These are phyloP conservation scores for Tilletia indica DNA, from an alignment of 1,284 basidiomycete species.

Conservation along the genomic window DNA sequence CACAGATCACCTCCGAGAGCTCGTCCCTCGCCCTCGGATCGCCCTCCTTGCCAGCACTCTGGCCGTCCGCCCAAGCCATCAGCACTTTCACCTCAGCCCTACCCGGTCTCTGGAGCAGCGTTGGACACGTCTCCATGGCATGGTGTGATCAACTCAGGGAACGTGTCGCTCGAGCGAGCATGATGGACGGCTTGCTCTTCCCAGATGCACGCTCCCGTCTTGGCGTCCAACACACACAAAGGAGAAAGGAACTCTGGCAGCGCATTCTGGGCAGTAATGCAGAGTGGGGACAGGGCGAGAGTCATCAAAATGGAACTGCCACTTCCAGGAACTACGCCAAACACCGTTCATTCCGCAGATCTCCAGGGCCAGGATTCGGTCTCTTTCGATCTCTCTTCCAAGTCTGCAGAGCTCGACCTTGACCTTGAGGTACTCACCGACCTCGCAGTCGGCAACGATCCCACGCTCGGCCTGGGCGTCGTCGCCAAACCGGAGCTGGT, in stretches of 20 bases:
- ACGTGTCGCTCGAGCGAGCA: constrained; percentile 66
- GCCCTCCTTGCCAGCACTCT: constrained; percentile 25
- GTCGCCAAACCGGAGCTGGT: constrained; percentile 28
- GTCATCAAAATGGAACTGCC: neutral
- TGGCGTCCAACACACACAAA: neutral
- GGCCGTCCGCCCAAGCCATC: constrained; percentile 55
- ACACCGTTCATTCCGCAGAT: neutral
- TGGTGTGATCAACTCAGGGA: constrained; percentile 98
- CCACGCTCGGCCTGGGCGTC: constrained; percentile 23
- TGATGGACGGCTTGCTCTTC: constrained; percentile 28
- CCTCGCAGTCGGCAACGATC: constrained; percentile 36
- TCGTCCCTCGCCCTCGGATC: constrained; percentile 66
- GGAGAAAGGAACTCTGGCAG: neutral
- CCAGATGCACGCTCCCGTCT: neutral
- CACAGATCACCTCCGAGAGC: constrained; percentile 87
- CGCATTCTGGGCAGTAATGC: neutral
- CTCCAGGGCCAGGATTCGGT: neutral
- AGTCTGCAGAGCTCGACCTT: constrained; percentile 23
- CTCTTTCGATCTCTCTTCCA: neutral
- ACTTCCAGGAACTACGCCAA: neutral
- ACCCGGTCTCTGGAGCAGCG: constrained; percentile 87
- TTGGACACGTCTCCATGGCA: constrained; percentile 93
- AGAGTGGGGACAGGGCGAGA: neutral
- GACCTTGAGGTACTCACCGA: constrained; percentile 44
- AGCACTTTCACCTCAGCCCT: constrained; percentile 74